Conservation (phyloP, 371 early-diverging fungal species). For the Mucor irregularis region DNA sequence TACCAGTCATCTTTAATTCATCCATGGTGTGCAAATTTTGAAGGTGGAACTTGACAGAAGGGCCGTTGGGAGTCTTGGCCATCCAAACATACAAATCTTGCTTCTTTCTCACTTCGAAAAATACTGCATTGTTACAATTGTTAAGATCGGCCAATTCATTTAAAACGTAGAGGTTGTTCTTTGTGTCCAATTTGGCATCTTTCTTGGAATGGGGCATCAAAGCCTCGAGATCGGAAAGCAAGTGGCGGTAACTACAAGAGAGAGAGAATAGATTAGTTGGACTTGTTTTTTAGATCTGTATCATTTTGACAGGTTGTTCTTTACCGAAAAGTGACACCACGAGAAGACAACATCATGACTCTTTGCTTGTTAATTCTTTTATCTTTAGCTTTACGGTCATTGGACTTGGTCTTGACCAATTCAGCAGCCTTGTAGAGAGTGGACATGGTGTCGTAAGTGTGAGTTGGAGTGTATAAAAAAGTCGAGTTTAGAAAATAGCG, state of each 20-base stretch:
- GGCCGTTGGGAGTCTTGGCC: constrained; percentile 93
- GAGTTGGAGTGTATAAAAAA: too few relatives aligned
- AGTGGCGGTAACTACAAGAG: constrained; percentile 78
- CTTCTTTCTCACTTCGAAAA: constrained; percentile 92
- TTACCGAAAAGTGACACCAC: constrained; percentile 88
- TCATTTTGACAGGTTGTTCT: background rate
- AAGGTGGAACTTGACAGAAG: constrained; percentile 92
- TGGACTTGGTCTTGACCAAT: constrained; percentile 27
- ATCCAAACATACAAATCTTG: constrained; percentile 96
- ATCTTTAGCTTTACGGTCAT: constrained; percentile 32
- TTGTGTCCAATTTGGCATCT: constrained; percentile 91
- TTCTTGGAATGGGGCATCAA: constrained; percentile 95
- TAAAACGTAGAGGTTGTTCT: constrained; percentile 82
- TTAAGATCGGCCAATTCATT: constrained; percentile 96
- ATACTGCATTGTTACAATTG: constrained; percentile 96
- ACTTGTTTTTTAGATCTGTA: background rate
- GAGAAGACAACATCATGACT: constrained; percentile 85
- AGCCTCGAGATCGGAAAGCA: constrained; percentile 84
- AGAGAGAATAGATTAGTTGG: too few relatives aligned
- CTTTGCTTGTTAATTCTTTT: constrained; percentile 82
- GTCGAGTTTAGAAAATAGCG: too few relatives aligned
- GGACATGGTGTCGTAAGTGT: too few relatives aligned
- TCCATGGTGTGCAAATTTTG: constrained; percentile 98
- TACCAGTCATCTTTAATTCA: constrained; percentile 96
- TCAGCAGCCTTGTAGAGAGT: constrained; percentile 42